Evolutionary conservation across 257 asterid species (phyloP).

Genomic region (Hygrophila difformis): DNA sequence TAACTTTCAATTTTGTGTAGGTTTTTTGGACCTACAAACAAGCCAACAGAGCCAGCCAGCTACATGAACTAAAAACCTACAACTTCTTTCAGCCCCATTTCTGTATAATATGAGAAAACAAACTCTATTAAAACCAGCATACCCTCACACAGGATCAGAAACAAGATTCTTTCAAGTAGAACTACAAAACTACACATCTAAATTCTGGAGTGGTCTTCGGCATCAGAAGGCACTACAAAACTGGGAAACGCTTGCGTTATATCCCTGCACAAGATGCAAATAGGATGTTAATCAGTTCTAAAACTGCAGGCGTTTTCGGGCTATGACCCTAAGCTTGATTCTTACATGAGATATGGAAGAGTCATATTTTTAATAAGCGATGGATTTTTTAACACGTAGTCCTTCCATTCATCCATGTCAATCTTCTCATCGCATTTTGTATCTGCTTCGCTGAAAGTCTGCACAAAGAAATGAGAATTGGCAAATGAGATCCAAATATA

Average conservation of each 20-base stretch:
- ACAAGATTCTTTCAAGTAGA: too few species aligned
- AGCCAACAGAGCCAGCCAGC: too few species aligned
- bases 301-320: too few species aligned
- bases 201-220: conserved; percentile 31
- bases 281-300: too few species aligned
- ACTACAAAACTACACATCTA: conserved; percentile 12
- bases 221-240: conserved; percentile 37
- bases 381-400: conserved; percentile 46
- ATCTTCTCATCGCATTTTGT: conserved; percentile 57
- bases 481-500: background rate
- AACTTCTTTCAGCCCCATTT: too few species aligned
- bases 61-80: too few species aligned
- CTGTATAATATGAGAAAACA: too few species aligned
- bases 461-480: background rate
- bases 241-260: conserved; percentile 53
- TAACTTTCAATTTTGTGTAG: too few species aligned
- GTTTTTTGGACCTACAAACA: too few species aligned
- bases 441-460: conserved; percentile 75
- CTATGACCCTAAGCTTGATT: too few species aligned
- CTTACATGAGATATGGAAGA: conserved; percentile 52
- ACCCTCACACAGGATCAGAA: background rate
- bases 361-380: conserved; percentile 62
- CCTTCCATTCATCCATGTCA: conserved; percentile 59
- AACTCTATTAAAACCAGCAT: too few species aligned
- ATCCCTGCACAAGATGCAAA: conserved; percentile 38